These are phyloP conservation scores for Lentithecium fluviatile DNA, from an alignment of 495 filamentous ascomycete species.

Conservation along the genomic window DNA sequence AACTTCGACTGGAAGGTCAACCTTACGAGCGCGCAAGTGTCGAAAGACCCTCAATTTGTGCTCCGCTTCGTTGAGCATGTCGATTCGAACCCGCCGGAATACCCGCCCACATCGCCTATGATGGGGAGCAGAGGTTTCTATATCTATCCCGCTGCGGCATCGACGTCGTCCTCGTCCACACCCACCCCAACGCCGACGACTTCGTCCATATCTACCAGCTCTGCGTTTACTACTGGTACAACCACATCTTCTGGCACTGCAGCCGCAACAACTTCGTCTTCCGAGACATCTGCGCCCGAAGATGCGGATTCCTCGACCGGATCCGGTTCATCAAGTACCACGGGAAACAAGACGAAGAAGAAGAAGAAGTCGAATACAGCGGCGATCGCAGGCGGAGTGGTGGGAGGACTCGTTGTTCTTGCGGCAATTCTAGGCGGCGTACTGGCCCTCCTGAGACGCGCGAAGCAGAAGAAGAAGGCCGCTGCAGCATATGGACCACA, in stretches of 20 bases:
- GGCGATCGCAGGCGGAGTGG: slow-evolving; percentile 5
- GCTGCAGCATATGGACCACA: background rate
- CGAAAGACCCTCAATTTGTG: background rate
- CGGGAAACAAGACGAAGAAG: background rate
- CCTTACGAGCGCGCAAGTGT: background rate
- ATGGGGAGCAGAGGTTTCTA: background rate
- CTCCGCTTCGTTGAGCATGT: background rate
- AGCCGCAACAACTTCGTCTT: background rate
- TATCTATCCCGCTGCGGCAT: background rate
- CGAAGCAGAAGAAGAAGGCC: background rate
- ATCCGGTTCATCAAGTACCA: no score
- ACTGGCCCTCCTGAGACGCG: background rate
- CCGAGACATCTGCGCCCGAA: background rate
- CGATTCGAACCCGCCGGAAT: background rate
- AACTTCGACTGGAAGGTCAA: slow-evolving; percentile 6
- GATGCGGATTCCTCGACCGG: no score
- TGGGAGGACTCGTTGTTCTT: background rate
- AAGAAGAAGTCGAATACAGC: slow-evolving; percentile 3
- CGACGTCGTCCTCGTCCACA: background rate
- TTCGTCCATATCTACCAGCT: no score
- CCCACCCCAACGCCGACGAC: background rate
- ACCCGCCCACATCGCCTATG: no score
- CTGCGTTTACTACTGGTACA: no score
- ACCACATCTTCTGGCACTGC: background rate
- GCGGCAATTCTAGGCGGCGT: background rate